phyloP scores from a whole-genome alignment of 208 protist genomes.

The Trypanosoma caninum region DNA sequence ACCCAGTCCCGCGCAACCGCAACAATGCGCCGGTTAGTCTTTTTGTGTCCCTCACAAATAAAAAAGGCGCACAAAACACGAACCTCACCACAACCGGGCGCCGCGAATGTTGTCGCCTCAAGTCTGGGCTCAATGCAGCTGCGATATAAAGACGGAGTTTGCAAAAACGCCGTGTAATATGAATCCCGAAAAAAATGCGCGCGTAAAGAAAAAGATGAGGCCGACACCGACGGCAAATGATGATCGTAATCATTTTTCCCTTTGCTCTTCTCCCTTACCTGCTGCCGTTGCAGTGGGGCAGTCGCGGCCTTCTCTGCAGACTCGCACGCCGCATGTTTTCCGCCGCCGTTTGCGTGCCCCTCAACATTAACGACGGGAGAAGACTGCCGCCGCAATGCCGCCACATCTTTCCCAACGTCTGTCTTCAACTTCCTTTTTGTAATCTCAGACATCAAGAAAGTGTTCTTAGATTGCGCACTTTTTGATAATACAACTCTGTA shows the following conservation, averaged over 20 bases:
- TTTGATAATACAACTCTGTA: too few species aligned
- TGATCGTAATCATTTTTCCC: slow-evolving; percentile 2
- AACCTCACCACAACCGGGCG: slow-evolving; percentile 10
- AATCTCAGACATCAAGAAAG: too few species aligned
- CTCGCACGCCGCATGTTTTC: not conserved
- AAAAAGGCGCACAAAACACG: slow-evolving; percentile 28
- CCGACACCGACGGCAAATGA: slow-evolving; percentile 3
- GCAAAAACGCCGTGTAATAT: slow-evolving; percentile 17
- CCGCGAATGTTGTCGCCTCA: slow-evolving; percentile 22
- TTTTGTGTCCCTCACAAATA: slow-evolving; percentile 7
- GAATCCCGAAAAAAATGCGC: slow-evolving; percentile 19
- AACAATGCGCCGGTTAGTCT: slow-evolving; percentile 6
- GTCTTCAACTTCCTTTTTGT: too few species aligned
- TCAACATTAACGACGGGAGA: too few species aligned
- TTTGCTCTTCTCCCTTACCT: not conserved
- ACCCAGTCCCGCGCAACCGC: slow-evolving; percentile 31
- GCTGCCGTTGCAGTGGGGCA: not conserved
- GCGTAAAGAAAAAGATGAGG: slow-evolving; percentile 22
- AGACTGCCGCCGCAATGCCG: not conserved
- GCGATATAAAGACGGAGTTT: slow-evolving; percentile 8
- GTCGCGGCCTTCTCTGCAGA: not conserved
- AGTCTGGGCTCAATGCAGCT: slow-evolving; percentile 19
- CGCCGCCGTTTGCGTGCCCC: too few species aligned
- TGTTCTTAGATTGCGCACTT: too few species aligned
- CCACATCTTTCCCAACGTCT: too few species aligned